These are phyloP conservation scores for Euphorbia peplus DNA, from an alignment of 345 rosid species.

Conservation along the genomic window DNA sequence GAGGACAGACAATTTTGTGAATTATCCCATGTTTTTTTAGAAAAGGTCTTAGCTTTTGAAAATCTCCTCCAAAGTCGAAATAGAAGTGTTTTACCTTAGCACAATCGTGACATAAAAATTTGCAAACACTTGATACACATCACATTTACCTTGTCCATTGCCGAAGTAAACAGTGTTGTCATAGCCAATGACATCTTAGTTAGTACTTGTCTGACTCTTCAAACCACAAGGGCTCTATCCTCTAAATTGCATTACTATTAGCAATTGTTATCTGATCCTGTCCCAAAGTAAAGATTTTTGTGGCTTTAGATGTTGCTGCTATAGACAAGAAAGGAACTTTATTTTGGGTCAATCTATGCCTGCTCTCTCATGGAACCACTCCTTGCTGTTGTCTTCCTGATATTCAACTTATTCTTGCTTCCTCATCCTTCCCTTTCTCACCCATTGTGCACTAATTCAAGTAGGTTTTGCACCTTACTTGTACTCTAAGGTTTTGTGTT, in stretches of 20 bases:
- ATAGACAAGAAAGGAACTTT: constrained; percentile 21
- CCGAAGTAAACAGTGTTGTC: too few relatives aligned
- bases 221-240: constrained; percentile 13
- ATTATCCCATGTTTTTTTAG: too few relatives aligned
- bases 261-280: neutral
- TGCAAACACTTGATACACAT: too few relatives aligned
- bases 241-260: too few relatives aligned
- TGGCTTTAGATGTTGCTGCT: constrained; percentile 22
- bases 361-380: constrained; percentile 39
- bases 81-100: too few relatives aligned
- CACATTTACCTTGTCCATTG: too few relatives aligned
- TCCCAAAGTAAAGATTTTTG: constrained; percentile 14
- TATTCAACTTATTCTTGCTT: constrained; percentile 39
- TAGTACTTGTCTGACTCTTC: constrained; percentile 29
- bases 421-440: constrained; percentile 39
- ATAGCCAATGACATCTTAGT: too few relatives aligned
- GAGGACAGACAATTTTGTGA: too few relatives aligned
- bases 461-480: constrained; percentile 42
- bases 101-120: too few relatives aligned
- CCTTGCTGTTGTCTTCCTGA: constrained; percentile 34
- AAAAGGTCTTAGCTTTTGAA: too few relatives aligned
- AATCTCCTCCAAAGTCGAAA: too few relatives aligned
- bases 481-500: neutral
- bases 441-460: constrained; percentile 62
- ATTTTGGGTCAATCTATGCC: constrained; percentile 4